Percentiles rank a stretch among this genome's conserved stretches.
These are phyloP conservation scores for Neonectria sp. DNA, from an alignment of 2,329 filamentous ascomycete species.

Conservation along the genomic window DNA sequence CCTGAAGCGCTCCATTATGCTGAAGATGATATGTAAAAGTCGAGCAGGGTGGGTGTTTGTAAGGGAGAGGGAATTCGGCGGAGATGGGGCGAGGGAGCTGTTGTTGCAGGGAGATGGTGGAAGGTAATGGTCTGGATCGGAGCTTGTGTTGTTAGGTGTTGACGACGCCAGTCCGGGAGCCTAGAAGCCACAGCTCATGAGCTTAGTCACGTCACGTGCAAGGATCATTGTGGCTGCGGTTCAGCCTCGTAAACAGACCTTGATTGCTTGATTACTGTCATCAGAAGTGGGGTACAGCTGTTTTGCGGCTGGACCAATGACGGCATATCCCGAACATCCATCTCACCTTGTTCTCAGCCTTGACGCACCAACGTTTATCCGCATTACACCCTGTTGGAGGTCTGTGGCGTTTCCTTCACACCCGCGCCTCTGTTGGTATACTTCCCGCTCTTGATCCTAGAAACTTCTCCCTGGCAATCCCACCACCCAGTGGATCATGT, in stretches of 20 bases:
- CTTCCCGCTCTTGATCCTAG: slow-evolving; percentile 36
- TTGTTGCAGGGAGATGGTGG: slow-evolving; percentile 34
- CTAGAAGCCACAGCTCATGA: slow-evolving; percentile 48
- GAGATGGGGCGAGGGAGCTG: slow-evolving; percentile 18
- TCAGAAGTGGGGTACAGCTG: slow-evolving; percentile 2
- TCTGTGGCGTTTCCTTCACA: slow-evolving; percentile 38
- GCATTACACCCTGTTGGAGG: slow-evolving; percentile 35
- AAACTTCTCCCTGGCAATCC: slow-evolving; percentile 32
- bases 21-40: slow-evolving; percentile 28
- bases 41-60: neutral
- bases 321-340: neutral
- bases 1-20: slow-evolving; percentile 90
- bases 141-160: slow-evolving; percentile 46
- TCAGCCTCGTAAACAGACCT: slow-evolving; percentile 22
- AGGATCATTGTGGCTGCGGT: slow-evolving; percentile 32
- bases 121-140: slow-evolving; percentile 39
- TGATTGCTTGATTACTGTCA: too few species aligned
- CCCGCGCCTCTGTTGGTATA: slow-evolving; percentile 39
- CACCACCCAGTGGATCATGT: slow-evolving; percentile 39
- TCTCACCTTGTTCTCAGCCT: slow-evolving; percentile 24
- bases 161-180: slow-evolving; percentile 54
- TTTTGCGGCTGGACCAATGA: slow-evolving; percentile 18
- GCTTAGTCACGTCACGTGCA: slow-evolving; percentile 51
- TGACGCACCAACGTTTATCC: slow-evolving; percentile 51
- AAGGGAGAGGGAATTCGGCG: neutral